Conservation (phyloP, 2,329 filamentous ascomycete species). For the Fusarium sp. region DNA sequence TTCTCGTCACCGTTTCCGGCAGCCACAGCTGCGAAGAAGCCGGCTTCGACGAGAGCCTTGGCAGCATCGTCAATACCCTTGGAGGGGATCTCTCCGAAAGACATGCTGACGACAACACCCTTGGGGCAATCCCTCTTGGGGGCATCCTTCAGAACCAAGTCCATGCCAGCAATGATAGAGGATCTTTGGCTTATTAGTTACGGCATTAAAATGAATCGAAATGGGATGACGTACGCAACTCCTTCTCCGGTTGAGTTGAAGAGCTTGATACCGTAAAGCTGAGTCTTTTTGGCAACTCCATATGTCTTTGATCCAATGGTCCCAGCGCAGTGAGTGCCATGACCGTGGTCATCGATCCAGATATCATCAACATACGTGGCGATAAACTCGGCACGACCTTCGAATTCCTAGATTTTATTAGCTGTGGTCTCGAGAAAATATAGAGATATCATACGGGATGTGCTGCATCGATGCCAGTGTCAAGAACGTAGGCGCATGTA, state of each 20-base stretch:
- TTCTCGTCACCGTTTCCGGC: background rate
- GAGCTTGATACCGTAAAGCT: conserved; percentile 11
- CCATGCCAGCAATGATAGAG: conserved; percentile 10
- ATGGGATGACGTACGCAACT: background rate
- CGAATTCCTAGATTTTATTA: background rate
- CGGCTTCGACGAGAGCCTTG: background rate
- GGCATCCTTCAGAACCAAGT: background rate
- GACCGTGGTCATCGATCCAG: background rate
- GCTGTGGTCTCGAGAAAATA: fast-evolving
- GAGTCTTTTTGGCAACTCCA: conserved; percentile 3
- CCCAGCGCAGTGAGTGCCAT: conserved; percentile 9
- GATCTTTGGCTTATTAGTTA: background rate
- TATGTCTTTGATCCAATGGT: conserved; percentile 6
- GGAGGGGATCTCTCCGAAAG: background rate
- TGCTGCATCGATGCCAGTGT: background rate
- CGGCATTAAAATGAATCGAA: fast-evolving
- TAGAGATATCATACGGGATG: background rate
- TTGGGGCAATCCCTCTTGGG: background rate
- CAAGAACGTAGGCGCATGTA: conserved; percentile 20
- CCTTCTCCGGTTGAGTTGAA: conserved; percentile 3
- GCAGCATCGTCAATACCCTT: background rate
- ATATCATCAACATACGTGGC: conserved; percentile 10
- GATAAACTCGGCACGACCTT: conserved; percentile 13
- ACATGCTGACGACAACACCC: conserved; percentile 11
- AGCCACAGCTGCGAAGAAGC: background rate